Evolutionary conservation across 1,284 basidiomycete genomes (phyloP).

Genomic region (Ganoderma multipileum): DNA sequence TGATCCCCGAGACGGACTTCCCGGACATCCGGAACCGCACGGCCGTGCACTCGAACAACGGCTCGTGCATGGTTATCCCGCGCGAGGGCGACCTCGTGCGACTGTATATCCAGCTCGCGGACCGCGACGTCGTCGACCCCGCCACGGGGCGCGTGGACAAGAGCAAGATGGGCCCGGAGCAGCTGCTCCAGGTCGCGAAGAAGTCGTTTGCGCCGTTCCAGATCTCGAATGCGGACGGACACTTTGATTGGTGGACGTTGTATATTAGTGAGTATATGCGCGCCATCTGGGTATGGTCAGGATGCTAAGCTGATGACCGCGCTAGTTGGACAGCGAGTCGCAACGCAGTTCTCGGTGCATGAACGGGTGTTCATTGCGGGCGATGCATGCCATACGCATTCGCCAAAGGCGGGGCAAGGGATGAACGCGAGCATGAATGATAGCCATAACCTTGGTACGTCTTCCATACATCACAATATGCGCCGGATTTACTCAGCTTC

Average conservation of each 20-base stretch:
- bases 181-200: slow-evolving; percentile 71
- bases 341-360: slow-evolving; percentile 67
- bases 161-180: slow-evolving; percentile 61
- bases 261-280: slow-evolving; percentile 55
- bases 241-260: slow-evolving; percentile 83
- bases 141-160: slow-evolving; percentile 67
- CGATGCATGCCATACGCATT: slow-evolving; percentile 86
- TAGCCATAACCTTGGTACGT: slow-evolving; percentile 75
- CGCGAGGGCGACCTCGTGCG: slow-evolving; percentile 76
- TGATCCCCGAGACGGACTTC: slow-evolving; percentile 75
- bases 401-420: slow-evolving; percentile 73
- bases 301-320: background rate
- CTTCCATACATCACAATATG: background rate
- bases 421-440: slow-evolving; percentile 87
- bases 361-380: slow-evolving; percentile 85
- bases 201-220: slow-evolving; percentile 74
- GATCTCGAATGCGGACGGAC: slow-evolving; percentile 57
- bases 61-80: slow-evolving; percentile 76
- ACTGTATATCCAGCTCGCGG: slow-evolving; percentile 77
- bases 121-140: slow-evolving; percentile 52
- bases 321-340: slow-evolving; percentile 79
- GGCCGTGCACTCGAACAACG: slow-evolving; percentile 64
- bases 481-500: background rate
- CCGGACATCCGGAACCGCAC: slow-evolving; percentile 81
- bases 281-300: background rate